phyloP scores from a whole-genome alignment of 2,329 filamentous ascomycete species.

The Endocalyx cinctus region DNA sequence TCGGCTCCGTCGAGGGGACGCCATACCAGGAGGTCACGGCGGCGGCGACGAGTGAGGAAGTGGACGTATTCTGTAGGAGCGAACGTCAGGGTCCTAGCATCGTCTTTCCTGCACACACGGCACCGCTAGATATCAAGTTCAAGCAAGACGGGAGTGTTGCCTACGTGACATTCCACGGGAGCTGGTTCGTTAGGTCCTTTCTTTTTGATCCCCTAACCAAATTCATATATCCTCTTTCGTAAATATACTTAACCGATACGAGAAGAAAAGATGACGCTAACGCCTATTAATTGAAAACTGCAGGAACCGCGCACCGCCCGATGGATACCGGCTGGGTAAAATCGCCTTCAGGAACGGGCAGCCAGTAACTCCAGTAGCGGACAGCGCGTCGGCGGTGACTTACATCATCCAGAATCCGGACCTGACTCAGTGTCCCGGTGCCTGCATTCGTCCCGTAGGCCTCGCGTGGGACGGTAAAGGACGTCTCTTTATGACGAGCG shows the following conservation, averaged over 20 bases:
- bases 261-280: too few relatives aligned
- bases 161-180: slow-evolving; percentile 68
- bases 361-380: slow-evolving; percentile 35
- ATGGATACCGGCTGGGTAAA: slow-evolving; percentile 1
- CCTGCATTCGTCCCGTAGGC: slow-evolving; percentile 61
- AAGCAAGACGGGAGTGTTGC: slow-evolving; percentile 51
- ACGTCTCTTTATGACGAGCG: slow-evolving; percentile 58
- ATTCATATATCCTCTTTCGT: too few relatives aligned
- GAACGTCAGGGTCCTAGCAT: slow-evolving; percentile 41
- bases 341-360: slow-evolving; percentile 28
- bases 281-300: too few relatives aligned
- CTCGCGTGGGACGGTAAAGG: slow-evolving; percentile 47
- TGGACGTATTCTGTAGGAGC: slow-evolving; percentile 31
- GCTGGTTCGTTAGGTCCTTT: slow-evolving; percentile 38
- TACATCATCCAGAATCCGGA: slow-evolving; percentile 55
- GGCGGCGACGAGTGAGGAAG: slow-evolving; percentile 38
- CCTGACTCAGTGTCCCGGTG: slow-evolving; percentile 45
- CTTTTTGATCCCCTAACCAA: neutral
- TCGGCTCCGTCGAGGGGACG: slow-evolving; percentile 32
- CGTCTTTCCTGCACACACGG: slow-evolving; percentile 60
- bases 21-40: slow-evolving; percentile 25
- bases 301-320: slow-evolving; percentile 1
- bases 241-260: too few relatives aligned
- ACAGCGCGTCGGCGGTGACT: slow-evolving; percentile 41
- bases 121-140: slow-evolving; percentile 70